Conservation (phyloP, 2,329 filamentous ascomycete species). For the Ophiostoma tasmaniense region DNA sequence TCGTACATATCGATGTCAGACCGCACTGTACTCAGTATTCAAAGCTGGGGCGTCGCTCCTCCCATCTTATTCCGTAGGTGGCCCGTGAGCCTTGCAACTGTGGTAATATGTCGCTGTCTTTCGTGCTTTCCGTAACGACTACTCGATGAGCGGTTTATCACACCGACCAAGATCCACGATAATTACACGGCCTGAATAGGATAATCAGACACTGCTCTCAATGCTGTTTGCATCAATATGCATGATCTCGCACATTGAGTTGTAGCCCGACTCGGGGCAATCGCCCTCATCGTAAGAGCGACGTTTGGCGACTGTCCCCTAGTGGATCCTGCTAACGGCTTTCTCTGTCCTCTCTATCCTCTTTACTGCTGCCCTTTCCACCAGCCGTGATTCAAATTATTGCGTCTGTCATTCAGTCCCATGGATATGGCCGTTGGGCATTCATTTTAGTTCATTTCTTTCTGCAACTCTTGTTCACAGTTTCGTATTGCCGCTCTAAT, state of each 20-base stretch:
- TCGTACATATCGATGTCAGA: background rate
- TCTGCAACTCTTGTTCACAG: background rate
- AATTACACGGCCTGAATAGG: too few relatives aligned
- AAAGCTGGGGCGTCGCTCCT: background rate
- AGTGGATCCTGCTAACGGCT: background rate
- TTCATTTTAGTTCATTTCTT: too few relatives aligned
- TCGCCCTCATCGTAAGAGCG: background rate
- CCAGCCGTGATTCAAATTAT: background rate
- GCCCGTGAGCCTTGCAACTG: background rate
- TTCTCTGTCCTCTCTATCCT: too few relatives aligned
- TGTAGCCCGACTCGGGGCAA: background rate
- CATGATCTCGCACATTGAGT: background rate
- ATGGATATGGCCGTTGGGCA: too few relatives aligned
- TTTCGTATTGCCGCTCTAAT: background rate
- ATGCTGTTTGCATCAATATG: background rate
- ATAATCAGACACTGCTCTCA: background rate
- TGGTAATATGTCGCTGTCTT: background rate
- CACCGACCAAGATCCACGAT: background rate
- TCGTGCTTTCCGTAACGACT: background rate
- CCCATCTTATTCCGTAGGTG: background rate
- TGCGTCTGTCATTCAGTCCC: too few relatives aligned
- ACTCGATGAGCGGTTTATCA: background rate
- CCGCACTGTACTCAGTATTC: background rate
- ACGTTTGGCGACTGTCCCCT: background rate
- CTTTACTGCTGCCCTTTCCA: background rate